Conservation (phyloP, 2,329 filamentous ascomycete genomes). For the Emergomyces pasteurianus region DNA sequence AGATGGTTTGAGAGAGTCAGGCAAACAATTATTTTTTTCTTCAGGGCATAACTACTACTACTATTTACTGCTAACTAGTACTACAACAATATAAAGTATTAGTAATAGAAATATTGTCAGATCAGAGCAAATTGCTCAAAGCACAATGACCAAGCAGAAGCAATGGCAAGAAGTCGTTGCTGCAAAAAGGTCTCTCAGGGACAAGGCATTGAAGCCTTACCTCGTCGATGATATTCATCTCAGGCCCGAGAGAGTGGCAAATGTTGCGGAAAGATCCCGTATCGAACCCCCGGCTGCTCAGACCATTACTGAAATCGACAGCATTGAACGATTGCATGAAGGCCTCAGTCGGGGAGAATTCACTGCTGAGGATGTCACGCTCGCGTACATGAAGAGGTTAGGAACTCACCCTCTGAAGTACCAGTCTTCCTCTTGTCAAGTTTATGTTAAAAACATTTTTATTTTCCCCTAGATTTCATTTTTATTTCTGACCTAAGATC, state of each 20-base stretch:
- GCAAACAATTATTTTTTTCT: neutral
- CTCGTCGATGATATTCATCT: slow-evolving; percentile 1
- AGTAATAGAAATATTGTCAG: neutral
- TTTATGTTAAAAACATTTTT: neutral
- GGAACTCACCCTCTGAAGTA: neutral
- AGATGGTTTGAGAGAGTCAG: too few relatives aligned
- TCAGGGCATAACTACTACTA: too few relatives aligned
- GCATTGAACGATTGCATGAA: slow-evolving; percentile 1
- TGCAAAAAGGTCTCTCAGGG: slow-evolving; percentile 3
- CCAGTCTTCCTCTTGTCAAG: neutral
- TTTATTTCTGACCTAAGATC: neutral
- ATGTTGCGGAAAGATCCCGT: slow-evolving; percentile 3
- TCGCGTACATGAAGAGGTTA: slow-evolving; percentile 16
- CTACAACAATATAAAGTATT: too few relatives aligned
- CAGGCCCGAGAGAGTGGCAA: neutral
- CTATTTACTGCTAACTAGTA: too few relatives aligned
- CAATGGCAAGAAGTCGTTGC: slow-evolving; percentile 6
- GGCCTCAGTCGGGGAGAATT: slow-evolving; percentile 5
- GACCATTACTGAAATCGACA: slow-evolving; percentile 7
- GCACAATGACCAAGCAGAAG: neutral
- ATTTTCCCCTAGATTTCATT: neutral
- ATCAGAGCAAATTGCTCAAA: neutral
- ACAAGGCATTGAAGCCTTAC: slow-evolving; percentile 4
- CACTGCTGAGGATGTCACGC: slow-evolving; percentile 15
- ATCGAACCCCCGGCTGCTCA: slow-evolving; percentile 2